These are phyloP conservation scores for Acacia acuminata DNA, from an alignment of 306 rosid genomes.

Conservation along the genomic window DNA sequence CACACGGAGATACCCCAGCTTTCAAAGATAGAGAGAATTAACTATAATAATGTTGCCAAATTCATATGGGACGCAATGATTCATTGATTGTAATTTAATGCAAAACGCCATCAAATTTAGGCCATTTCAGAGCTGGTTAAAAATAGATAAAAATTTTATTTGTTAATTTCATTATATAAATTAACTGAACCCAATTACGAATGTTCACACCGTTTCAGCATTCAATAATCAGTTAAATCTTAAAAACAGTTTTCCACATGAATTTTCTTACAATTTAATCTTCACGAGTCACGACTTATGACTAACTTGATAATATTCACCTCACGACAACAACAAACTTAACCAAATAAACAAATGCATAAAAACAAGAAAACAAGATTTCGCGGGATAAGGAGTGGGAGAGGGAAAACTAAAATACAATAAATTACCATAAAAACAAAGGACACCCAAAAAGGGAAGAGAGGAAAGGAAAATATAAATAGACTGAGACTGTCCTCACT, in stretches of 20 bases:
- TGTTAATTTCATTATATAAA: background rate
- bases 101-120: background rate
- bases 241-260: no score
- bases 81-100: background rate
- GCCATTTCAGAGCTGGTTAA: background rate
- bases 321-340: background rate
- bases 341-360: background rate
- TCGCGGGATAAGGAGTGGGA: background rate
- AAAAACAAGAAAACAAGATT: background rate
- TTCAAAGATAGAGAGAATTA: no score
- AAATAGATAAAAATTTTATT: background rate
- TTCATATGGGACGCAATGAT: no score
- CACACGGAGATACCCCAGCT: no score
- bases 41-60: no score
- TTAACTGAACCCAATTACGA: background rate
- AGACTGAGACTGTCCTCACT: background rate
- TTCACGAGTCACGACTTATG: no score
- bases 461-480: background rate
- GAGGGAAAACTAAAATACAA: slow-evolving; percentile 4
- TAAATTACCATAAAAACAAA: background rate
- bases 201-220: background rate
- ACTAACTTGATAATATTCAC: background rate
- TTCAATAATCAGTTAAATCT: no score
- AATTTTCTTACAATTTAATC: no score
- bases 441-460: background rate